Conservation (phyloP, 2,329 filamentous ascomycete species). For the Dothideomycetes sp. region DNA sequence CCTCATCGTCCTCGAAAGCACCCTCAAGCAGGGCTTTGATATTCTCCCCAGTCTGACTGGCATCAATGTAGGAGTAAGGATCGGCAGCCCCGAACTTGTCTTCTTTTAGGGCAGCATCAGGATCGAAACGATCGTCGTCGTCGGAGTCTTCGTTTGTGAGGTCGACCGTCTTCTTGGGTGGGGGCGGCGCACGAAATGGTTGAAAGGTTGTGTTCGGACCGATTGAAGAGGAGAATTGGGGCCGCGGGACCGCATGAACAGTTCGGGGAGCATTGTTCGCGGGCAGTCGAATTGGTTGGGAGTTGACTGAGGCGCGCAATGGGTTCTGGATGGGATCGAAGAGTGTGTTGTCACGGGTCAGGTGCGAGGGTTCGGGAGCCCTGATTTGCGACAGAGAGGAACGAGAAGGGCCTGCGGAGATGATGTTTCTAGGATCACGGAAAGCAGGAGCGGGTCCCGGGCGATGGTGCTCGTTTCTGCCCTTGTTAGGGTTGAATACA, state of each 20-base stretch:
- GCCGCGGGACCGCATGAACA: conserved; percentile 39
- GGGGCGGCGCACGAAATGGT: conserved; percentile 30
- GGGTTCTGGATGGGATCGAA: not conserved
- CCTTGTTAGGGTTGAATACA: conserved; percentile 39
- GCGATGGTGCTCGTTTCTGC: conserved; percentile 10
- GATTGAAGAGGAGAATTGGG: conserved; percentile 41
- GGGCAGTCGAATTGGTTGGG: conserved; percentile 31
- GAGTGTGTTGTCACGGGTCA: conserved; percentile 8
- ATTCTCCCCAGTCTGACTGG: conserved; percentile 60
- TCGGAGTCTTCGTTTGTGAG: conserved; percentile 29
- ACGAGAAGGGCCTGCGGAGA: not conserved
- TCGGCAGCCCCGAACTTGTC: conserved; percentile 44
- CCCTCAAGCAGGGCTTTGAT: conserved; percentile 75
- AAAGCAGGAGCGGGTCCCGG: conserved; percentile 4
- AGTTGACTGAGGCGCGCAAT: conserved; percentile 5
- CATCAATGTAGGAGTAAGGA: conserved; percentile 54
- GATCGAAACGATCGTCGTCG: conserved; percentile 34
- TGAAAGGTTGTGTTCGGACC: conserved; percentile 29
- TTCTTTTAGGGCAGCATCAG: conserved; percentile 33
- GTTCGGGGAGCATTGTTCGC: conserved; percentile 33
- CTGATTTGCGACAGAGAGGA: too few species aligned
- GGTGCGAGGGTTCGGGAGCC: conserved; percentile 1
- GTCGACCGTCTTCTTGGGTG: conserved; percentile 33
- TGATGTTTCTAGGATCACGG: conserved; percentile 1
- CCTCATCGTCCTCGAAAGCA: conserved; percentile 64